Base-by-base conservation (phyloP, 2,329 filamentous ascomycete genomes). In the Aspergillus pseudonomiae region DNA sequence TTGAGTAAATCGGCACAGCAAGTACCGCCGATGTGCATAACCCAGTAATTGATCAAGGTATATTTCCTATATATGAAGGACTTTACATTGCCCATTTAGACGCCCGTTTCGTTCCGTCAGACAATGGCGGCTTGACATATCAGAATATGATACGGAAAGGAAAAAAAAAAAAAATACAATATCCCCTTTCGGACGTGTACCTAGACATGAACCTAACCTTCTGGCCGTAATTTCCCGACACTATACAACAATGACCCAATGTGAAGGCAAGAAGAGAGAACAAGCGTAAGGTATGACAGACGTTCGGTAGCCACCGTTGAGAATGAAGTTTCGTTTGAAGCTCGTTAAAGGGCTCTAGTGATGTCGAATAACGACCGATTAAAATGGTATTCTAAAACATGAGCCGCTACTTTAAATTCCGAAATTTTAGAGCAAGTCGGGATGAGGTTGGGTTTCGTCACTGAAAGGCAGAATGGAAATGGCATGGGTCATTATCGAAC, bases 191-290 rank as follows among this genome's bases (percentile, higher is more conserved):
- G 9, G 32, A 50, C 21, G 12, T 52, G 45, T 50, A 48, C 28
- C 26, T 48, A 41, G 39, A 58, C 45, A 28, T 48, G 32, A 30
- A 53, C 48, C 48, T 34, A 16, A 43, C 46, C 24, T 50, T 56
- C 28, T 41, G 34, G 53, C 24, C 50, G 36, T 54, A 48, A n/a
- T 54, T 60, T 56, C 53, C 52, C 48, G 39, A 52, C 21, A 45
- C 55, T 60, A 63, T 63, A 67, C 50, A 67, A 61, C 58, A 62
- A 62, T 59, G 63, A 65, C 61, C 59, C 63, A 66, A 61, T 60
- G 56, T 43, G 39, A 55, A 57, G 61, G 41, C 48, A 60, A 53
- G 52, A 45, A 45, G 52, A 57, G 48, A 60, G 39, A 61, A 50
- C 50, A 43, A 57, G 11, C 28, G 14, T 19, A 50, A 50, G 19